These are phyloP conservation scores for Fraxinus albicans DNA, from an alignment of 305 asterid species.

Conservation along the genomic window DNA sequence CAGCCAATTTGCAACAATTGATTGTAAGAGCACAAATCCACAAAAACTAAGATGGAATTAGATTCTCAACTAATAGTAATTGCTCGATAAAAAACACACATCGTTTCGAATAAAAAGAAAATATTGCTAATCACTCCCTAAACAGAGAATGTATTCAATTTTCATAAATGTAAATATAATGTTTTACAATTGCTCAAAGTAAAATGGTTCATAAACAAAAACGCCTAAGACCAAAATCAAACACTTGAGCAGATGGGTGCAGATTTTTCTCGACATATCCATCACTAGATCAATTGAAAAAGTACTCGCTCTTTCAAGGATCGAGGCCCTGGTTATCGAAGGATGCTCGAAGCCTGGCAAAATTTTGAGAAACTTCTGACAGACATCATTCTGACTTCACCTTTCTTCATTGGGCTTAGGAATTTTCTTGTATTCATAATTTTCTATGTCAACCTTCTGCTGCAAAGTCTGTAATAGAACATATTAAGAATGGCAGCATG, in stretches of 20 bases:
- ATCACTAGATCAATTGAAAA: not conserved
- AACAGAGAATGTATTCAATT: not conserved
- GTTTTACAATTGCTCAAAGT: not conserved
- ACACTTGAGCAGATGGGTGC: not conserved
- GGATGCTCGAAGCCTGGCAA: slow-evolving; percentile 6
- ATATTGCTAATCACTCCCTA: not conserved
- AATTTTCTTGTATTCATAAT: slow-evolving; percentile 83
- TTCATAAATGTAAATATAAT: not conserved
- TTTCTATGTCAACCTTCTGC: slow-evolving; percentile 70
- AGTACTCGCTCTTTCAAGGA: not conserved
- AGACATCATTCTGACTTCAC: slow-evolving; percentile 33
- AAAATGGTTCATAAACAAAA: not conserved
- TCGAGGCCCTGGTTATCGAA: not conserved
- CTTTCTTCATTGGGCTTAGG: slow-evolving; percentile 61
- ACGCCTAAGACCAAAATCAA: slow-evolving; percentile 3
- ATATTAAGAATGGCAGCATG: not conserved
- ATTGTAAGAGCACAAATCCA: not conserved
- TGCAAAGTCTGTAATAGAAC: slow-evolving; percentile 60
- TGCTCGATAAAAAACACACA: not conserved
- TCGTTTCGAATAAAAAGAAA: not conserved
- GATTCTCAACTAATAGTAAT: not conserved
- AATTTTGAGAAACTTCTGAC: not conserved
- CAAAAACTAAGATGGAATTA: not conserved
- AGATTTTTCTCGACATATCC: slow-evolving; percentile 4
- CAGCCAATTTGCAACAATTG: not conserved